Percentiles rank a stretch among this genome's conserved stretches.
These are phyloP conservation scores for Dendrobium chrysotoxum DNA, from an alignment of 106 monocot species.

Conservation along the genomic window DNA sequence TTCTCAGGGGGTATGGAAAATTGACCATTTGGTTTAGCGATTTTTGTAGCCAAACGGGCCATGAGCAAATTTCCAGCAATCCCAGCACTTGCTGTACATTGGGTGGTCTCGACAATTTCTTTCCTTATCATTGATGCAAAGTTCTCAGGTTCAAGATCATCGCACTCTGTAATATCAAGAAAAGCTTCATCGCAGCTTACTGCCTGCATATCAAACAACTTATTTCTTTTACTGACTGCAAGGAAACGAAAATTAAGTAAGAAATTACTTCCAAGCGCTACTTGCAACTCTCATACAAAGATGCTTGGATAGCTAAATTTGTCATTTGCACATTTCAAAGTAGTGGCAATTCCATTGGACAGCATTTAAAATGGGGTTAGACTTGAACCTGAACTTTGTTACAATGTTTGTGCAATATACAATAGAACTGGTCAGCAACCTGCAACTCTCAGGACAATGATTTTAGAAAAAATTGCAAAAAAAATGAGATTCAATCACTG, in stretches of 20 bases:
- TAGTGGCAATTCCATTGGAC: background rate
- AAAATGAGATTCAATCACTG: conserved; percentile 4
- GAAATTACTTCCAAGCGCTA: background rate
- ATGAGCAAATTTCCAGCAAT: conserved; percentile 78
- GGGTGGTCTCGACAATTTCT: conserved; percentile 70
- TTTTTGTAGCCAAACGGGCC: conserved; percentile 83
- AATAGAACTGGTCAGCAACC: conserved; percentile 97
- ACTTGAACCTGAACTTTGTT: conserved; percentile 51
- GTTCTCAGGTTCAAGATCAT: conserved; percentile 47
- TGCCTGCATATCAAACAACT: conserved; percentile 45
- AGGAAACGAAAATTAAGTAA: conserved; percentile 6
- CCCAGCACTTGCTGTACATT: conserved; percentile 90
- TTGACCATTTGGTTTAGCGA: conserved; percentile 96
- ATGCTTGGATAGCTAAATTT: background rate
- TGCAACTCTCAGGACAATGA: conserved; percentile 26
- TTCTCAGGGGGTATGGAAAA: conserved; percentile 65
- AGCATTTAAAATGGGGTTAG: background rate
- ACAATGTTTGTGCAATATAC: conserved; percentile 86
- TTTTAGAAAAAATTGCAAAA: background rate
- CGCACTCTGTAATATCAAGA: conserved; percentile 54
- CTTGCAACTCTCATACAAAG: background rate
- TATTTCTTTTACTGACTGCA: background rate
- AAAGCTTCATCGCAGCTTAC: conserved; percentile 98
- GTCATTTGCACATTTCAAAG: background rate
- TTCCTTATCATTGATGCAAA: conserved; percentile 58